These are phyloP conservation scores for Limnomonas spitsbergensis DNA, from an alignment of 139 green algal genomes.

Conservation along the genomic window DNA sequence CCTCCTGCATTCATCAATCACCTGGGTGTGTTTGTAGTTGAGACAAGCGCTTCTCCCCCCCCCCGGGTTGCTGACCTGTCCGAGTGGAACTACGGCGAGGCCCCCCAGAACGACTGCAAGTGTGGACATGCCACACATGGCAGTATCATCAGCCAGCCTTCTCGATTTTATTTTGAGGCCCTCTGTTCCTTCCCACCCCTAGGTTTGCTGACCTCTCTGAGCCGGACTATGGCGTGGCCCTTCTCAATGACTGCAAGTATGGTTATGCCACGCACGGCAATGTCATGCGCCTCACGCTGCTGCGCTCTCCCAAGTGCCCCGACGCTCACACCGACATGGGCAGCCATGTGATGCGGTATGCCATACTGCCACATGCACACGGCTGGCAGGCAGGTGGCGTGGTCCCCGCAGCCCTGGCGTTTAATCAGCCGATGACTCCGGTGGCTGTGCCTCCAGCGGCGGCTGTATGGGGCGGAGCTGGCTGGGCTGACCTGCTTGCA, in stretches of 20 bases:
- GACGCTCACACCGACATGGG: slow-evolving; percentile 31
- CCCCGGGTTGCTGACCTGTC: no score
- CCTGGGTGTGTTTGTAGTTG: no score
- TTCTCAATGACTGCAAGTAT: slow-evolving; percentile 53
- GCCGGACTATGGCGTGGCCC: slow-evolving; percentile 35
- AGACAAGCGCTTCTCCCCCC: no score
- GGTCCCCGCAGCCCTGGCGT: slow-evolving; percentile 22
- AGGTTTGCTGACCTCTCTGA: slow-evolving; percentile 40
- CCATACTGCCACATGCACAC: slow-evolving; percentile 25
- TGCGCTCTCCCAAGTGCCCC: slow-evolving; percentile 34
- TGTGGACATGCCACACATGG: no score
- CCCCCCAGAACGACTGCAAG: no score
- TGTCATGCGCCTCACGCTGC: slow-evolving; percentile 32
- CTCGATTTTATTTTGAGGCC: no score
- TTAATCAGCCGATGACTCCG: slow-evolving; percentile 20
- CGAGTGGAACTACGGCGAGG: no score
- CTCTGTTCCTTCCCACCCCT: no score
- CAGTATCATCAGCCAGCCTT: no score
- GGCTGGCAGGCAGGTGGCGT: slow-evolving; percentile 32
- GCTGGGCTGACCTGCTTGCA: no score
- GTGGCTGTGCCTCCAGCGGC: not conserved
- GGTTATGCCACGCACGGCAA: slow-evolving; percentile 35
- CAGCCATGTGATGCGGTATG: slow-evolving; percentile 26
- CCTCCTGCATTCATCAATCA: no score
- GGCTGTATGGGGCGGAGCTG: not conserved